Evolutionary conservation across 768 basidiomycete species (phyloP), one percentile per base, ranked within the genome.

Genomic region (Mycena filopes): DNA sequence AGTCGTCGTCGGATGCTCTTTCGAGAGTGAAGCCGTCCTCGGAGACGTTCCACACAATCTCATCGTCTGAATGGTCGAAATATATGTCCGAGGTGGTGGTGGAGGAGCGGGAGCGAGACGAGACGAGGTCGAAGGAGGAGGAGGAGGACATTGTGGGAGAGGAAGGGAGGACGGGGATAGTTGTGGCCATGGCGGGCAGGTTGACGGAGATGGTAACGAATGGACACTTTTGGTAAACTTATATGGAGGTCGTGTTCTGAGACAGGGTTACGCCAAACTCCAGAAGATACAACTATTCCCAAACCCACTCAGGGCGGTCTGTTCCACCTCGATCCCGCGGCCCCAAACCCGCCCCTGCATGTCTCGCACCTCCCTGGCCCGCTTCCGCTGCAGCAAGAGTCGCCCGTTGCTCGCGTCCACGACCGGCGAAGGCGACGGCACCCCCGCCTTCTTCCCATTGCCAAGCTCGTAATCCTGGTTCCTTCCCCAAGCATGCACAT

Each of bases 391-490:
- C 65, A 94, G 75, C 84, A 91, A 87, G 65, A 92, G 77, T 64
- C 89, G 50, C 9, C 86, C 89, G 56, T 85, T 84, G 2, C 80
- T 79, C 9, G 78, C 77, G 55, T 84, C 81, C 49, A 93, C 81
- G 49, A 93, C 75, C 26, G 78, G 77, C 1, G 80, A 79, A 1
- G 93, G 91, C 33, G 83, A 73, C 4, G 87, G 79, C 28, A 86
- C 66, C 69, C 87, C 89, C 15, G 85, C 79, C 67, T 87, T 86
- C 73, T 86, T 91, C 40, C 92, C 91, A 70, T 87, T 92, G 13
- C 93, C 93, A 5, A 94, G 82, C 74, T 94, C 92, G 64, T 85
- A 89, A 36, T 89, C 86, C 49, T 87, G 83, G 70, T 93, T 93
- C 61, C 83, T 82, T 2, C 93, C 93, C 91, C 91, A 94, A 0